Percentiles rank a stretch among this genome's conserved stretches.
These are phyloP conservation scores for Alternaria rosae DNA, from an alignment of 2,329 filamentous ascomycete species.

Conservation along the genomic window DNA sequence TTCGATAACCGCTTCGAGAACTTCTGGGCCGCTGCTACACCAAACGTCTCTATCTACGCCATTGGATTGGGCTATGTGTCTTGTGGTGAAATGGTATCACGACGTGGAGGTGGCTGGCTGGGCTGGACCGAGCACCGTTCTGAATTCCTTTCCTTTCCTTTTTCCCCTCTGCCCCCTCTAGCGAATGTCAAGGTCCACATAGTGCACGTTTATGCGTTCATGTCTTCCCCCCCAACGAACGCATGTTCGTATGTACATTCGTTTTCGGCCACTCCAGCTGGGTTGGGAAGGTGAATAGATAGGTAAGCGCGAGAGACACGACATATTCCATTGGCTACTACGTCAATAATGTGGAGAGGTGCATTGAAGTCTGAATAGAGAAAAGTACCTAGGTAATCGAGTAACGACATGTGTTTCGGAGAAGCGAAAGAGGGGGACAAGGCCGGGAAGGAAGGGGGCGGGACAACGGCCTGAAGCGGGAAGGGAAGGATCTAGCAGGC, in stretches of 20 bases:
- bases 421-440: background rate
- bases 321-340: background rate
- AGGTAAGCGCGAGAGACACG: conserved; percentile 8
- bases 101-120: background rate
- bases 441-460: conserved; percentile 8
- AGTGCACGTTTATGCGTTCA: background rate
- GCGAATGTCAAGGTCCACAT: background rate
- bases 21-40: background rate
- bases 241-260: conserved; percentile 3
- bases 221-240: background rate
- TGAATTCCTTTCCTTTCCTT: background rate
- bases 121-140: background rate
- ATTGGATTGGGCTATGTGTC: background rate
- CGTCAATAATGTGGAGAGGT: background rate
- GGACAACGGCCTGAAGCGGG: conserved; percentile 26
- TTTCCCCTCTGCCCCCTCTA: background rate
- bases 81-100: background rate
- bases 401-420: background rate
- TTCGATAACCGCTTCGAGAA: conserved; percentile 7
- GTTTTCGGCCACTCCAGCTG: conserved; percentile 5
- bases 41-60: background rate
- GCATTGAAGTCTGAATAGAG: background rate
- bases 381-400: background rate
- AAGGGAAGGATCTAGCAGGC: conserved; percentile 21
- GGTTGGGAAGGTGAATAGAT: conserved; percentile 23